Evolutionary conservation across 163 green algal species (phyloP).

Genomic region (Scenedesmus sp.): DNA sequence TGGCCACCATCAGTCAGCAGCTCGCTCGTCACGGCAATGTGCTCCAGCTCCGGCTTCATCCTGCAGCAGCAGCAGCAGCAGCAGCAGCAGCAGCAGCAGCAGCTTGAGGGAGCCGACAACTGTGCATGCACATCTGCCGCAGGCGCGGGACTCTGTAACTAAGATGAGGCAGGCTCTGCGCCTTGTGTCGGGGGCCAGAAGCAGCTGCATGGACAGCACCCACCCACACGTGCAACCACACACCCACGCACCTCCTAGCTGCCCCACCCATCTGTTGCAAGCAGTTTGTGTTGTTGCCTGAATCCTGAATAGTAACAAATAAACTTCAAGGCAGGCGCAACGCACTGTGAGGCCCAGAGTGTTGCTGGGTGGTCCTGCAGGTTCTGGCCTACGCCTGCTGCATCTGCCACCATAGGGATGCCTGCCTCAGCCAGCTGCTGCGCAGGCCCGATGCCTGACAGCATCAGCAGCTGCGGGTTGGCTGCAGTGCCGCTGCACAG

Average conservation of each 20-base stretch:
- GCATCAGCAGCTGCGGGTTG: slow-evolving; percentile 91
- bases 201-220: background rate
- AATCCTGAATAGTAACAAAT: too few species aligned
- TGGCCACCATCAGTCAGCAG: slow-evolving; percentile 74
- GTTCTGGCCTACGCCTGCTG: slow-evolving; percentile 83
- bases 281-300: too few species aligned
- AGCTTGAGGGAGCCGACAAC: background rate
- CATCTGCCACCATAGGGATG: slow-evolving; percentile 74
- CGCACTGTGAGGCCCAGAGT: slow-evolving; percentile 64
- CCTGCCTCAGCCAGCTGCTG: slow-evolving; percentile 68
- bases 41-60: slow-evolving; percentile 72
- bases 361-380: slow-evolving; percentile 93
- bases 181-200: too few species aligned
- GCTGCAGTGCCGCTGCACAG: too few species aligned
- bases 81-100: background rate
- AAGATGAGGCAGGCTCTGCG: too few species aligned
- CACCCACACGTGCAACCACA: too few species aligned
- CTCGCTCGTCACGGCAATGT: slow-evolving; percentile 75
- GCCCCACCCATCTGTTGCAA: too few species aligned
- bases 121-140: too few species aligned
- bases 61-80: slow-evolving; percentile 32
- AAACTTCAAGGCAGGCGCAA: background rate
- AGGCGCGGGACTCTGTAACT: too few species aligned
- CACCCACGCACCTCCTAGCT: too few species aligned
- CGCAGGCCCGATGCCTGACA: slow-evolving; percentile 80